These are phyloP conservation scores for Rosa hybrid DNA, from an alignment of 331 rosid species.

Conservation along the genomic window DNA sequence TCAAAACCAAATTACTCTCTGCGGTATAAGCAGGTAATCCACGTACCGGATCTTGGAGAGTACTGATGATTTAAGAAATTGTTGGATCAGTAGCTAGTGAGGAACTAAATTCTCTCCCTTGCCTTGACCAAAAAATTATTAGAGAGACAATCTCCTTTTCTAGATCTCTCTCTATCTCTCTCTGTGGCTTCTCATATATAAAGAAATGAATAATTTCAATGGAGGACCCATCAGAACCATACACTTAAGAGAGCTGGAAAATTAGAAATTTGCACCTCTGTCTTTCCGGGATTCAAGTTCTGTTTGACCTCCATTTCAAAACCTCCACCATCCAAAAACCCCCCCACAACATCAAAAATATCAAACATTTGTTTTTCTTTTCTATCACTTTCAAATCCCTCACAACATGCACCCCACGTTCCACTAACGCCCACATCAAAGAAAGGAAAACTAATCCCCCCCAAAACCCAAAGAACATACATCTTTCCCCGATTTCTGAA, in stretches of 20 bases:
- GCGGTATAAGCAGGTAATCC: too few species aligned
- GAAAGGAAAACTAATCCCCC: constrained; percentile 11
- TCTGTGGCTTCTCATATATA: too few species aligned
- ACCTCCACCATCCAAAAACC: constrained; percentile 58
- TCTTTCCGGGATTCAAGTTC: constrained; percentile 48
- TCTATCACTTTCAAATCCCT: background rate
- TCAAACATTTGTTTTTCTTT: constrained; percentile 21
- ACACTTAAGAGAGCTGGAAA: constrained; percentile 14
- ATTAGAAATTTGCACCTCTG: constrained; percentile 43
- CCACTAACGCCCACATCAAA: constrained; percentile 30
- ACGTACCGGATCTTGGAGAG: too few species aligned
- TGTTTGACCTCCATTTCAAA: constrained; percentile 58
- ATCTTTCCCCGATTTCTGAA: constrained; percentile 17
- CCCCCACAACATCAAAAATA: constrained; percentile 8
- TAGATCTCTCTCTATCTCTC: background rate
- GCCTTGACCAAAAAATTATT: too few species aligned
- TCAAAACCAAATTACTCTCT: too few species aligned
- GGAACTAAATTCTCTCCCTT: too few species aligned
- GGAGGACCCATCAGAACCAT: constrained; percentile 21
- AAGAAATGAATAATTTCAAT: background rate
- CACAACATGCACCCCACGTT: constrained; percentile 88
- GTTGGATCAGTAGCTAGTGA: too few species aligned
- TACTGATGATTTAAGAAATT: too few species aligned
- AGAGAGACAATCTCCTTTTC: background rate
- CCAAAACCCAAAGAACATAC: background rate